Percentiles rank a stretch among this genome's conserved stretches.
Evolutionary conservation across 257 asterid genomes (phyloP).

Genomic region (Leonotis leonurus): DNA sequence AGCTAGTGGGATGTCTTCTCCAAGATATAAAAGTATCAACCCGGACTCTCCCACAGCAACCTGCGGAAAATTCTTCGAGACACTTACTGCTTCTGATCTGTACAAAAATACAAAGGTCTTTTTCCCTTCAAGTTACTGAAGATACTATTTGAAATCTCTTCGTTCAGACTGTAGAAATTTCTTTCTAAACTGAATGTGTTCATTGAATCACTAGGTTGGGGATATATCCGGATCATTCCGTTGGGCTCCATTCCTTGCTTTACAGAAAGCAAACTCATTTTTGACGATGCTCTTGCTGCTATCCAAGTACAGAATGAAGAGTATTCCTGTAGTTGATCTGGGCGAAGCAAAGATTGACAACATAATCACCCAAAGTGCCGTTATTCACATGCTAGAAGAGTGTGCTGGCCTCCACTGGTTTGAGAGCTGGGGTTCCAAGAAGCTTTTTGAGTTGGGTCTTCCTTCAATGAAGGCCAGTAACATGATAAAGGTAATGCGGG

Average conservation of each 20-base stretch:
- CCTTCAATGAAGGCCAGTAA: slow-evolving; percentile 60
- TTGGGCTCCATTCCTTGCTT: slow-evolving; percentile 98
- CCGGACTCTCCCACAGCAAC: slow-evolving; percentile 91
- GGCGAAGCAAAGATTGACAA: slow-evolving; percentile 80
- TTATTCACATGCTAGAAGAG: slow-evolving; percentile 93
- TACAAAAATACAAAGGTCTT: slow-evolving; percentile 85
- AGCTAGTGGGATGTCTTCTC: slow-evolving; percentile 73
- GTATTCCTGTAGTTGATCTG: slow-evolving; percentile 83
- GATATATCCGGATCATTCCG: slow-evolving; percentile 95
- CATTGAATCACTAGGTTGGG: slow-evolving; percentile 50
- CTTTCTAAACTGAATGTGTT: not conserved
- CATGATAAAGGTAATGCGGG: slow-evolving; percentile 53
- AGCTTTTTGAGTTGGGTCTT: slow-evolving; percentile 79
- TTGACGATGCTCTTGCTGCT: slow-evolving; percentile 90
- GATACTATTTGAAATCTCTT: not conserved
- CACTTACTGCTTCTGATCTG: slow-evolving; percentile 72
- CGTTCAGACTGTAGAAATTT: no score
- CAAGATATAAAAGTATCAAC: slow-evolving; percentile 72
- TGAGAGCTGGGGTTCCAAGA: slow-evolving; percentile 94
- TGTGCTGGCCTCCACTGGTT: slow-evolving; percentile 98
- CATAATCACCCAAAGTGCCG: slow-evolving; percentile 88
- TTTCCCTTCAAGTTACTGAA: not conserved
- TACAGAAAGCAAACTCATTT: slow-evolving; percentile 88
- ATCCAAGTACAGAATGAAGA: slow-evolving; percentile 93
- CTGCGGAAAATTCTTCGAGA: slow-evolving; percentile 74